Conservation (phyloP, 1,284 basidiomycete genomes). For the Mixia osmundae region DNA sequence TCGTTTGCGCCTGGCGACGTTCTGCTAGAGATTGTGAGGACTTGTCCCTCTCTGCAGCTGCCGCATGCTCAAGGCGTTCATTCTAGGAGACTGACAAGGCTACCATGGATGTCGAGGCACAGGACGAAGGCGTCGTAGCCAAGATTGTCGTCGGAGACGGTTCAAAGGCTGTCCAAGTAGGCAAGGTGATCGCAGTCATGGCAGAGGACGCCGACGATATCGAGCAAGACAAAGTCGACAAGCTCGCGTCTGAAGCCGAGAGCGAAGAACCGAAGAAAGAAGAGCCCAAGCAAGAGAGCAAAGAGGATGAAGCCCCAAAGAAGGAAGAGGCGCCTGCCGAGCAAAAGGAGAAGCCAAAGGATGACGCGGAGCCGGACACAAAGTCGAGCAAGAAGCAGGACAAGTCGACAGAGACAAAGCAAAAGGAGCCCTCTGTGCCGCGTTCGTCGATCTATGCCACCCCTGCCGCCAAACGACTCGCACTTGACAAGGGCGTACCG, state of each 20-base stretch:
- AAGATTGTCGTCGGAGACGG: constrained; percentile 77
- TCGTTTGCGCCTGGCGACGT: constrained; percentile 74
- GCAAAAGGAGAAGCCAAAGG: constrained; percentile 23
- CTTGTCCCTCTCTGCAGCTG: not conserved
- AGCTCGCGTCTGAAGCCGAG: constrained; percentile 19
- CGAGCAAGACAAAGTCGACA: constrained; percentile 43
- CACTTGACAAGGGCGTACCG: constrained; percentile 81
- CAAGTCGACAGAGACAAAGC: constrained; percentile 5
- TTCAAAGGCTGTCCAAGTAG: constrained; percentile 63
- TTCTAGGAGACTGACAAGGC: constrained; percentile 94
- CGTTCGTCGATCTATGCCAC: constrained; percentile 65
- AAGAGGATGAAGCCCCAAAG: constrained; percentile 25
- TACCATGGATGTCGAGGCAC: constrained; percentile 95
- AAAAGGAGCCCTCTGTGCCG: constrained; percentile 20
- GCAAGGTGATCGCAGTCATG: constrained; percentile 64
- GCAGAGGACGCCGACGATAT: constrained; percentile 87
- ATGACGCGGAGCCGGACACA: constrained; percentile 10
- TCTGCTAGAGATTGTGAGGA: constrained; percentile 65
- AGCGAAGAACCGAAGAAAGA: constrained; percentile 11
- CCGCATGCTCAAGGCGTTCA: not conserved
- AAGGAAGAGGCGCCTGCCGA: constrained; percentile 22
- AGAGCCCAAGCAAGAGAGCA: constrained; percentile 23
- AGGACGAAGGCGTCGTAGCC: constrained; percentile 82
- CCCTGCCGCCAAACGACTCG: constrained; percentile 89
- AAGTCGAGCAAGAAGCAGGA: constrained; percentile 12